Evolutionary conservation across 2,329 filamentous ascomycete genomes (phyloP), one percentile per base, ranked within the genome.

Genomic region (Canariomyces notabilis): DNA sequence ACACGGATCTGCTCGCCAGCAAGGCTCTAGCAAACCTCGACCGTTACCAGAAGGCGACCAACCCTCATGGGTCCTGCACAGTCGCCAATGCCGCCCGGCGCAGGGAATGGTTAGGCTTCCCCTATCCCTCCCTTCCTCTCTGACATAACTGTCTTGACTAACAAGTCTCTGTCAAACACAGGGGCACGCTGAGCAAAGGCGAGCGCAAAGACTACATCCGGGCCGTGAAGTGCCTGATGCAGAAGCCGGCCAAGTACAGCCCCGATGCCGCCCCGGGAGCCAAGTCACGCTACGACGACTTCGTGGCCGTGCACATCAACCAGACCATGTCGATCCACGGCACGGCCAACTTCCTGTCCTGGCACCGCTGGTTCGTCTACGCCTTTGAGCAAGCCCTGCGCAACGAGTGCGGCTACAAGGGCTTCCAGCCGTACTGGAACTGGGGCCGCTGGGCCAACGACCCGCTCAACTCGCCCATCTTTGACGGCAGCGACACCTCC

Each of bases 371-470:
- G 55, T 68, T 64, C 53, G 52, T 67, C 20, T 55, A 56, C 47
- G 53, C 62, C 3, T 66, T 67, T 51, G 66, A 70, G 57, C 51
- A 53, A 36, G 36, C 67, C 49, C 60, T 71, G 49, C 62, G 64
- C 19, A 51, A 63, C 12, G 67, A 71, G 57, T 70, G 67, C 48
- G 59, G 57, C 39, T 68, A 67, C 50, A 40, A 48, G 11, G 58
- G 60, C 8, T 59, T 65, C 2, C 60, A 68, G 54, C 62, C 66
- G 5, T 69, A 66, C 64, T 69, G 66, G 66, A 64, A 69, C 51
- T 66, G 68, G 64, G 54, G 55, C 38, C 37, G 49, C 1, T 37
- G 44, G 2, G 37, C 44, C 5, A 15, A 19, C 18, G 40, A 42
- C 6, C 53, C 23, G 18, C 40, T 42, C 1, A 15, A 19, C n/a